phyloP scores from a whole-genome alignment of 1,139 yeast genomes.

The Pichia terricola region DNA sequence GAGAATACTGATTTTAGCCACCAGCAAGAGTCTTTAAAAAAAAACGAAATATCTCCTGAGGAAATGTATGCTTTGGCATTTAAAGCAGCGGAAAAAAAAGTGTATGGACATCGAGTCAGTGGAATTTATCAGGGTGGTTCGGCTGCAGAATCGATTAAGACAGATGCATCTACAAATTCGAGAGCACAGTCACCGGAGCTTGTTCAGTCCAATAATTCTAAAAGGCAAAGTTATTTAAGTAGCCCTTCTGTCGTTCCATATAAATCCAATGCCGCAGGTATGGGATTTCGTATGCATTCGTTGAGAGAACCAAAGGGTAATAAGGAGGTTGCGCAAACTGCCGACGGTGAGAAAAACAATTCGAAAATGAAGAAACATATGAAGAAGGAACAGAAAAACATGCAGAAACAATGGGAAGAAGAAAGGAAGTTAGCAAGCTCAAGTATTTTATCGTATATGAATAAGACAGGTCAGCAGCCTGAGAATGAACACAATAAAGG shows the following conservation, averaged over 20 bases:
- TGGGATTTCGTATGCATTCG: conserved; percentile 17
- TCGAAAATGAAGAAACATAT: conserved; percentile 6
- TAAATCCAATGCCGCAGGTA: conserved; percentile 13
- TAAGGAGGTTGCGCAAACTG: not conserved
- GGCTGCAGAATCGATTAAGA: too few relatives aligned
- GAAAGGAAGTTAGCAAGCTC: conserved; percentile 5
- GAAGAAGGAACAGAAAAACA: conserved; percentile 9
- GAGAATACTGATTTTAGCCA: too few relatives aligned
- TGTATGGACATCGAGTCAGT: conserved; percentile 21
- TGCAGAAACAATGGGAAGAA: conserved; percentile 10
- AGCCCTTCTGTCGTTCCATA: conserved; percentile 4
- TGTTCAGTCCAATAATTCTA: not conserved
- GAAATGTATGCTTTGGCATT: conserved; percentile 24
- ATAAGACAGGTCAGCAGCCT: too few relatives aligned
- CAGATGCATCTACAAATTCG: not conserved
- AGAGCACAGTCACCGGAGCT: not conserved
- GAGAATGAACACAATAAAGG: not conserved
- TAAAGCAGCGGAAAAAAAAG: conserved; percentile 23
- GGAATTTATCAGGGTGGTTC: not conserved
- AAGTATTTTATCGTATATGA: not conserved
- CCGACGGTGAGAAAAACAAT: conserved; percentile 1
- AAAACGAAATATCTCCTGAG: conserved; percentile 17
- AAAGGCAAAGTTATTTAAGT: too few relatives aligned
- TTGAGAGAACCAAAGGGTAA: conserved; percentile 10
- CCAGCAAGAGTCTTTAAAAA: not conserved